Evolutionary conservation across 805 yeast genomes (phyloP), one percentile per base, ranked within the genome.

Genomic region (Candida pseudoglaebosa): DNA sequence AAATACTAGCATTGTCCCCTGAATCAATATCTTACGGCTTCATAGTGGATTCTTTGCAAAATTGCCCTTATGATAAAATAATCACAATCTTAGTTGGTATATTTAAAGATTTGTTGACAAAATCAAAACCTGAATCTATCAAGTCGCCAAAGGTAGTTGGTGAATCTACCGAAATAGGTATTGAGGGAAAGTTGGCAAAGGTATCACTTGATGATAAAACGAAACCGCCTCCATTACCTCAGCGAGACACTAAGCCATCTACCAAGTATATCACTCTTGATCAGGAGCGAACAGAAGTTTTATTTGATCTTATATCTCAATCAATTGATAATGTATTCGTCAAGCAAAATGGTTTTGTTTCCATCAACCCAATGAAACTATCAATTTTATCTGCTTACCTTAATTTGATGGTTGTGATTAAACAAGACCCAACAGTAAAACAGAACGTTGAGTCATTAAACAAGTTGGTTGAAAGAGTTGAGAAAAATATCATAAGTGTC

Each of bases 21-120:
- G 86, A 84, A 42, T 64, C 65, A 1, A 59, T 70, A 9, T 61
- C 84, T 0, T 86, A 78, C 58, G 63, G 65, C 2, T 85, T 84
- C 53, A 62, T 87, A 12, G 53, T 69, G 17, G 88, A 86, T 52
- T 71, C 88, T 0, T 65, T 91, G 36, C 62, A 67, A 20, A 67
- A 74, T 37, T 84, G 91, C 52, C 90, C 93, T 2, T 77, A 71
- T 52, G 78, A 71, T 28, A 73, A 74, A 28, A 75, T 77, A 16
- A 78, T 79, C 48, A 69, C 82, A 17, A 78, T 78, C 3, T 61
- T 79, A 26, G 72, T 87, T 13, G 77, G 82, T 3, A 78, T 87
- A 17, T 70, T 88, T 52, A 87, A 83, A 55, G 87, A 82, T 48
- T 66, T 88, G 45, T 57, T 80, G 46, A 49, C 72, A 4, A 71